These are phyloP conservation scores for Verruconis gallopava DNA, from an alignment of 2,329 filamentous ascomycete genomes.

Conservation along the genomic window DNA sequence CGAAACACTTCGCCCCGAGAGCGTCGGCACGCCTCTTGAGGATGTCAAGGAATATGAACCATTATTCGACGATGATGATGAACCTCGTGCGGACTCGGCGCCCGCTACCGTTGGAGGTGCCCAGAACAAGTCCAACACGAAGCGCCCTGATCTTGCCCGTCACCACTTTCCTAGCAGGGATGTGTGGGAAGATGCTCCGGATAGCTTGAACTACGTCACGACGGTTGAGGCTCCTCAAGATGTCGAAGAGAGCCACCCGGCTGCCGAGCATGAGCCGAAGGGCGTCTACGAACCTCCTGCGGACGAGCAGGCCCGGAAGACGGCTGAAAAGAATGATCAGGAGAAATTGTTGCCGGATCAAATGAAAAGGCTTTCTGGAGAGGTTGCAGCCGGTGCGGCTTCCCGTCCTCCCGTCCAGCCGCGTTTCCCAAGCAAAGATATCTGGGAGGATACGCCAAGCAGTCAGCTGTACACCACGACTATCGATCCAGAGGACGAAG, in stretches of 20 bases:
- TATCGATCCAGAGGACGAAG: slow-evolving; percentile 30
- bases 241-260: slow-evolving; percentile 35
- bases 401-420: slow-evolving; percentile 46
- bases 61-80: slow-evolving; percentile 63
- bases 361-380: slow-evolving; percentile 43
- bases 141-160: slow-evolving; percentile 34
- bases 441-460: slow-evolving; percentile 90
- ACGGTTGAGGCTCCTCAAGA: slow-evolving; percentile 74
- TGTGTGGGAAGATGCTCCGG: slow-evolving; percentile 92
- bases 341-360: slow-evolving; percentile 31
- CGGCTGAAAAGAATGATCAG: slow-evolving; percentile 28
- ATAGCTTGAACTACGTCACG: slow-evolving; percentile 61
- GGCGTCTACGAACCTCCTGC: slow-evolving; percentile 32
- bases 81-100: slow-evolving; percentile 14
- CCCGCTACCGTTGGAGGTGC: not conserved
- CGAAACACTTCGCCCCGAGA: slow-evolving; percentile 41
- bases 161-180: slow-evolving; percentile 85
- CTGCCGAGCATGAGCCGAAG: slow-evolving; percentile 20
- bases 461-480: slow-evolving; percentile 69
- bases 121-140: slow-evolving; percentile 23
- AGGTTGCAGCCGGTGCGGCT: slow-evolving; percentile 28
- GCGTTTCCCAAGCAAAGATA: slow-evolving; percentile 80
- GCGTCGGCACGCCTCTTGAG: slow-evolving; percentile 59
- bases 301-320: slow-evolving; percentile 37
- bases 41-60: slow-evolving; percentile 93